Conservation (phyloP, 257 asterid genomes). For the Ligustrum vulgare region DNA sequence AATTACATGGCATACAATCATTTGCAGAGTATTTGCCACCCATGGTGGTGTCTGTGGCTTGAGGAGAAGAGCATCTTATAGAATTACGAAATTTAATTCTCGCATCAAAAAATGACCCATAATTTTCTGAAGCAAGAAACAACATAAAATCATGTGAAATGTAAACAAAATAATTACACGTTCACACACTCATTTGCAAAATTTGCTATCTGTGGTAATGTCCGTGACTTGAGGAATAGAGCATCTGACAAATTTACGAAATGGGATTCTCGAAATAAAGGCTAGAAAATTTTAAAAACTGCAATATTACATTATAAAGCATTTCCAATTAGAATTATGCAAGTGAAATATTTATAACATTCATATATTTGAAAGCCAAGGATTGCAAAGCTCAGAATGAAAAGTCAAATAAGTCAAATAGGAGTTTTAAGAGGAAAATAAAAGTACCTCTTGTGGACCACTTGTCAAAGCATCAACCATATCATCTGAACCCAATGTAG, state of each 20-base stretch:
- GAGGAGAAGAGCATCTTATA: slow-evolving; percentile 69
- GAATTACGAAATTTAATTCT: slow-evolving; percentile 41
- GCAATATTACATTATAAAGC: too few species aligned
- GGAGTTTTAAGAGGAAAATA: too few species aligned
- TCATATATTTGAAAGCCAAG: too few species aligned
- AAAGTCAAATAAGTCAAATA: too few species aligned
- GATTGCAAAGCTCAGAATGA: too few species aligned
- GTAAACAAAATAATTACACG: background rate
- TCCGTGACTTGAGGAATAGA: slow-evolving; percentile 73
- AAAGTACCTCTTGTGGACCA: too few species aligned
- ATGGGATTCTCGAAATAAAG: too few species aligned
- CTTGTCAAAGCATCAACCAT: too few species aligned
- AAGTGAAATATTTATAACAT: too few species aligned
- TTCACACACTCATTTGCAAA: background rate
- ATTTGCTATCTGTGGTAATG: slow-evolving; percentile 42
- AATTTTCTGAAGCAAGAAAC: background rate
- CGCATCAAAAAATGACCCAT: slow-evolving; percentile 6
- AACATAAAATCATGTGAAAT: background rate
- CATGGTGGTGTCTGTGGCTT: slow-evolving; percentile 52
- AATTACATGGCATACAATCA: background rate
- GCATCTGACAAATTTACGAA: slow-evolving; percentile 57
- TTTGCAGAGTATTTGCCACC: slow-evolving; percentile 31
- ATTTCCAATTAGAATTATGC: too few species aligned
- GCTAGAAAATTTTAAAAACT: too few species aligned
- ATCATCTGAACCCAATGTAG: too few species aligned